A percentile compares a stretch with the other conserved stretches of the same genome.
phyloP scores from a whole-genome alignment of 352 stramenopile genomes.

The Phytophthora citrophthora region DNA sequence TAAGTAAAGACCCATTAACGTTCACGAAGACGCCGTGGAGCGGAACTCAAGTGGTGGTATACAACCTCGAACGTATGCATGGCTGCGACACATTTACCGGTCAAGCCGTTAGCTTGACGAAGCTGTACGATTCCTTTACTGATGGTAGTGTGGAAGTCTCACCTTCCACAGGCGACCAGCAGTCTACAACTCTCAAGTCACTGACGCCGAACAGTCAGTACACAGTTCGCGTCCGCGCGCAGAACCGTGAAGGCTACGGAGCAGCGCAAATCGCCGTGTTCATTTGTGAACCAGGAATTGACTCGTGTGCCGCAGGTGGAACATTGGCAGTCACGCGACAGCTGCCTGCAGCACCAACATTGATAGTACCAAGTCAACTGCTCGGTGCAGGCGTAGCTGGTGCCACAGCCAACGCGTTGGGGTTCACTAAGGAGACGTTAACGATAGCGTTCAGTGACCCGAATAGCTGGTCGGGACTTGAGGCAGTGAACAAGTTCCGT shows the following conservation, averaged over 20 bases:
- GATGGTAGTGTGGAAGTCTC: conserved; percentile 51
- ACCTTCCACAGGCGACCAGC: conserved; percentile 7
- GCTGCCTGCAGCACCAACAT: conserved; percentile 50
- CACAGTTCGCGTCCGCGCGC: conserved; percentile 79
- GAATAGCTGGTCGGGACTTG: conserved; percentile 74
- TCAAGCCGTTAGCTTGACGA: conserved; percentile 42
- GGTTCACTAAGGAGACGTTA: conserved; percentile 70
- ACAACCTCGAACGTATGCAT: conserved; percentile 45
- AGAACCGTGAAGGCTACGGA: conserved; percentile 88
- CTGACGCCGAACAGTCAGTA: conserved; percentile 71
- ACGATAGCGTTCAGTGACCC: conserved; percentile 72
- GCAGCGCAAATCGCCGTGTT: conserved; percentile 66
- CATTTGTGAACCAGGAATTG: conserved; percentile 86
- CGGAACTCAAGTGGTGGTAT: conserved; percentile 43
- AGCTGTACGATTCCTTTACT: conserved; percentile 46
- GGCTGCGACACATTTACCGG: conserved; percentile 71
- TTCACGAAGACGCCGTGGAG: conserved; percentile 50
- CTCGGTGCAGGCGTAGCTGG: conserved; percentile 22
- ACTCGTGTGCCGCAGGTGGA: conserved; percentile 63
- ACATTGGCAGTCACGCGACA: conserved; percentile 56
- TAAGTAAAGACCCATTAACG: conserved; percentile 29
- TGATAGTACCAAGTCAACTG: conserved; percentile 66
- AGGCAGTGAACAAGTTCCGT: conserved; percentile 86
- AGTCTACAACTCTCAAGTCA: conserved; percentile 28
- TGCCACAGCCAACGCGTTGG: conserved; percentile 51